A percentile compares a stretch with the other conserved stretches of the same genome.
phyloP scores from a whole-genome alignment of 495 filamentous ascomycete genomes.

The Chaetomium cochliodes region DNA sequence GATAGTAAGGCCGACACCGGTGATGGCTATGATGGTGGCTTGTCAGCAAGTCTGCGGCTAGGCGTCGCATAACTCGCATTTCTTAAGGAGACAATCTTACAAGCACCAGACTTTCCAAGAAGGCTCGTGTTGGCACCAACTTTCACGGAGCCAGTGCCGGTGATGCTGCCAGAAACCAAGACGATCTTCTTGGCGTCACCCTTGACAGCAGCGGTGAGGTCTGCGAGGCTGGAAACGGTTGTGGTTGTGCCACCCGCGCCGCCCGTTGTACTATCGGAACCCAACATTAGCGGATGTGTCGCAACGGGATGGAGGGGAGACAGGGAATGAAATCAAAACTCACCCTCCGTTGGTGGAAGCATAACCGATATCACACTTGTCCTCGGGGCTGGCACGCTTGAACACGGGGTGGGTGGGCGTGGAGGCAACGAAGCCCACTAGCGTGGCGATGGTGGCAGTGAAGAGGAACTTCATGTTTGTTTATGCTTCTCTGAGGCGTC shows the following conservation, averaged over 20 bases:
- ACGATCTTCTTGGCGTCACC: constrained; percentile 11
- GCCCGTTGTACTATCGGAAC: constrained; percentile 3
- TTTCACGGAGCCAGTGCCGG: neutral
- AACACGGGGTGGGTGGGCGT: neutral
- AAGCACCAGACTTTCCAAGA: constrained; percentile 3
- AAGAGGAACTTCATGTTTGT: constrained; percentile 12
- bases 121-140: constrained; percentile 9
- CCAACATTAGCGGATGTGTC: neutral
- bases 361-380: constrained; percentile 1
- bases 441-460: constrained; percentile 8
- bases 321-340: neutral
- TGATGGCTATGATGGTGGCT: neutral
- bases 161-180: constrained; percentile 6
- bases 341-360: constrained; percentile 11
- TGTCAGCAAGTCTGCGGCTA: neutral
- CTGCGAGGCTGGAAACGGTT: neutral
- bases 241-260: constrained; percentile 7
- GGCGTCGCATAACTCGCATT: neutral
- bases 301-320: neutral
- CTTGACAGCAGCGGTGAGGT: constrained; percentile 1
- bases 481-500: neutral
- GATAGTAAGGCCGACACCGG: constrained; percentile 4
- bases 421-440: constrained; percentile 1
- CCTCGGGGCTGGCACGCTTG: constrained; percentile 7
- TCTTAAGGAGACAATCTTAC: neutral